Percentiles rank a stretch among this genome's conserved stretches.
Conservation (phyloP, 2,329 filamentous ascomycete genomes). For the Fusarium circinatum region DNA sequence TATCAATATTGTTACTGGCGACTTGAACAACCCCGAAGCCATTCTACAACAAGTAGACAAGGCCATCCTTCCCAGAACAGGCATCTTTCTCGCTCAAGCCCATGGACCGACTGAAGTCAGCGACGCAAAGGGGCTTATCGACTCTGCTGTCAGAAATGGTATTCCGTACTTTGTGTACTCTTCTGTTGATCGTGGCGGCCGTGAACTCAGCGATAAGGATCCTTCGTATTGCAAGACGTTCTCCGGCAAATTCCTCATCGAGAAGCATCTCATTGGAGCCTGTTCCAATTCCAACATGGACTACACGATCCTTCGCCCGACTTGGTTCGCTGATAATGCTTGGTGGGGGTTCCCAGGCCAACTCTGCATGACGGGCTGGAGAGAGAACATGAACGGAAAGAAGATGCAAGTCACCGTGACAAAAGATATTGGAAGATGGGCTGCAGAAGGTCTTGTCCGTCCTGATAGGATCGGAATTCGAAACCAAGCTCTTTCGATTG, state of each 20-base stretch:
- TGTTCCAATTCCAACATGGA: constrained; percentile 32
- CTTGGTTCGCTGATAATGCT: constrained; percentile 43
- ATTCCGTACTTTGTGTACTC: constrained; percentile 70
- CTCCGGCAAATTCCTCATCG: constrained; percentile 67
- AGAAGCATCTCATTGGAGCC: constrained; percentile 63
- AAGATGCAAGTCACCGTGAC: constrained; percentile 41
- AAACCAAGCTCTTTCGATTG: constrained; percentile 39
- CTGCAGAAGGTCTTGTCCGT: constrained; percentile 23
- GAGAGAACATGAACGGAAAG: constrained; percentile 41
- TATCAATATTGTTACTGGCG: constrained; percentile 64
- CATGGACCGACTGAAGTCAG: constrained; percentile 51
- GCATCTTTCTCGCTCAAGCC: constrained; percentile 41
- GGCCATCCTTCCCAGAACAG: constrained; percentile 14
- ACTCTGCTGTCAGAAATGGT: constrained; percentile 59
- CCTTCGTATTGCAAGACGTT: constrained; percentile 43
- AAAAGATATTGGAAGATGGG: constrained; percentile 43
- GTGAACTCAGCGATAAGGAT: constrained; percentile 59
- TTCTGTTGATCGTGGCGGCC: constrained; percentile 71
- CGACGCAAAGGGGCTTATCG: constrained; percentile 65
- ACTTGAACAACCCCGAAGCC: constrained; percentile 58
- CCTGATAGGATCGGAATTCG: constrained; percentile 30
- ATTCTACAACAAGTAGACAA: constrained; percentile 54
- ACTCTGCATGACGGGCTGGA: constrained; percentile 43
- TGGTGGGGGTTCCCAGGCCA: constrained; percentile 41
- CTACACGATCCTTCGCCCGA: constrained; percentile 45